phyloP scores from a whole-genome alignment of 2,329 filamentous ascomycete species.

The Rhexocercosporidium sp. region DNA sequence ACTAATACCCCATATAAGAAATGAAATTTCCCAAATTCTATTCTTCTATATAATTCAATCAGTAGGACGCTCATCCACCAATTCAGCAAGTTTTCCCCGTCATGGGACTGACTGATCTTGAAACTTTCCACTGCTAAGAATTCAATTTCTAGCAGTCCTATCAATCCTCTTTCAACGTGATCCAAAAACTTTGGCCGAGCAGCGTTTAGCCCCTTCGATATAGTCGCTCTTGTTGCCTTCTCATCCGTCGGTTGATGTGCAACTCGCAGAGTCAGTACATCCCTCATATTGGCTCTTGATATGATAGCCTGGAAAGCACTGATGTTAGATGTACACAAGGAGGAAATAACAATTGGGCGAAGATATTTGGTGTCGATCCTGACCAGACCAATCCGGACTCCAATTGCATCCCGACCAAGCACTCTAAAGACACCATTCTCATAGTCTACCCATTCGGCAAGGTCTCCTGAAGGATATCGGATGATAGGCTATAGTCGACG shows the following conservation, averaged over 20 bases:
- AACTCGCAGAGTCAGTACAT: slow-evolving; percentile 6
- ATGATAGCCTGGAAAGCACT: slow-evolving; percentile 9
- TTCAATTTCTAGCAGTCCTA: slow-evolving; percentile 4
- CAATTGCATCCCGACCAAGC: background rate
- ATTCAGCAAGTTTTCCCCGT: slow-evolving; percentile 6
- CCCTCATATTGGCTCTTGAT: slow-evolving; percentile 3
- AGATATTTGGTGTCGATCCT: slow-evolving; percentile 1
- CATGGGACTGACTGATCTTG: slow-evolving; percentile 4
- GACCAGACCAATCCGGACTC: background rate
- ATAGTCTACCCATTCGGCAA: slow-evolving; percentile 13
- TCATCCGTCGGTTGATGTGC: background rate
- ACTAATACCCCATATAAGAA: background rate
- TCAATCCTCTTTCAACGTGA: background rate
- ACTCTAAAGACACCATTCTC: slow-evolving; percentile 1
- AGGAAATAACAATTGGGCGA: background rate
- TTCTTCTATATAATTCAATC: background rate
- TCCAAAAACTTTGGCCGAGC: background rate
- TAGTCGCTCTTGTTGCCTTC: background rate
- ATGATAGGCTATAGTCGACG: slow-evolving; percentile 13
- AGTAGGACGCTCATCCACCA: slow-evolving; percentile 12
- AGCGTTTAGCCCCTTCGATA: background rate
- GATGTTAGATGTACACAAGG: background rate
- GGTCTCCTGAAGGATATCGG: slow-evolving; percentile 14
- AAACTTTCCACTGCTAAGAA: slow-evolving; percentile 1
- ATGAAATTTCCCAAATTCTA: background rate